Evolutionary conservation across 306 rosid genomes (phyloP).

Genomic region (Pueraria montana): DNA sequence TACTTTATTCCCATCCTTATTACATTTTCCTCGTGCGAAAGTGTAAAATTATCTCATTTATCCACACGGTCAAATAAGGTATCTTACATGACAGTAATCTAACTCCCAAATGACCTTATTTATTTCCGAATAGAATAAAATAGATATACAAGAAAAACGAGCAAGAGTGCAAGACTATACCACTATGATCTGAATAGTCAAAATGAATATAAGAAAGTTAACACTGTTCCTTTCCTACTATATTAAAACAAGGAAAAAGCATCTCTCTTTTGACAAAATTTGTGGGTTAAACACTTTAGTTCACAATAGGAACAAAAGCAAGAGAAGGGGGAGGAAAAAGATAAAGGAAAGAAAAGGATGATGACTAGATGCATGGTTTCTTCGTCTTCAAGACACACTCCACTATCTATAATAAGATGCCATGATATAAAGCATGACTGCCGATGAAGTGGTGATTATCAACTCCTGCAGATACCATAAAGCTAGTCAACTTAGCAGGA

Average conservation of each 20-base stretch:
- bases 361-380: constrained; percentile 44
- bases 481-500: constrained; percentile 41
- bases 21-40: neutral
- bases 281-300: constrained; percentile 28
- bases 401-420: constrained; percentile 85
- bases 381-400: constrained; percentile 36
- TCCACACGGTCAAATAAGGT: neutral
- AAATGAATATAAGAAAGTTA: neutral
- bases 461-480: constrained; percentile 72
- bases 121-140: neutral
- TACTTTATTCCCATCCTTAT: neutral
- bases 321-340: neutral
- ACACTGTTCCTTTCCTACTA: neutral
- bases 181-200: neutral
- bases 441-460: constrained; percentile 77
- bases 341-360: neutral
- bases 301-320: neutral
- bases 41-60: neutral
- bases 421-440: constrained; percentile 74
- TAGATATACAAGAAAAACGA: neutral
- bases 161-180: neutral
- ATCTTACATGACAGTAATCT: neutral
- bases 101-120: neutral
- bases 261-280: constrained; percentile 52
- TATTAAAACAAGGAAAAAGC: constrained; percentile 9